Percentiles rank a stretch among this genome's conserved stretches.
Conservation (phyloP, 306 rosid species). For the Rubus idaeus region DNA sequence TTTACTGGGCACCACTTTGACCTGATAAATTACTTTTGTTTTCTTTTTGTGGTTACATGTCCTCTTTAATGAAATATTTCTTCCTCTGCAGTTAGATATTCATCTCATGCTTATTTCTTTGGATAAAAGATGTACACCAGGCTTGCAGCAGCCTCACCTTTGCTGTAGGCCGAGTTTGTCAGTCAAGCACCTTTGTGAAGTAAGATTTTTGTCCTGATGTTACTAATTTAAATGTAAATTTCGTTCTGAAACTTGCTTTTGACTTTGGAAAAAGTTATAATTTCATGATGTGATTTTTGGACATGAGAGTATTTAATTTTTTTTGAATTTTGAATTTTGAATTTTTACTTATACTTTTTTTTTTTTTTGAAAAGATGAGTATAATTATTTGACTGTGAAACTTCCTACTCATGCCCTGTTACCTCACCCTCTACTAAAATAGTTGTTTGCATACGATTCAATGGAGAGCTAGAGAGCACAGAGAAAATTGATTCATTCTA, state of each 20-base stretch:
- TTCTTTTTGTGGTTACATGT: background rate
- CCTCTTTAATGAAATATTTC: constrained; percentile 14
- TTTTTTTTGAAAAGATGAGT: background rate
- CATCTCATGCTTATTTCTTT: constrained; percentile 75
- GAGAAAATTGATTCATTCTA: background rate
- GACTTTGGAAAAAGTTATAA: background rate
- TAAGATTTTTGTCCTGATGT: constrained; percentile 39
- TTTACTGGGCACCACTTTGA: constrained; percentile 12
- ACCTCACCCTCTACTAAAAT: background rate
- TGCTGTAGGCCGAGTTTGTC: constrained; percentile 80
- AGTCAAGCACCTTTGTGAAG: constrained; percentile 68
- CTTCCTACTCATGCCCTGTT: background rate
- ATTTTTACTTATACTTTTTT: too few species aligned
- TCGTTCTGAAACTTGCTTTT: background rate
- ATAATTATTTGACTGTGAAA: background rate
- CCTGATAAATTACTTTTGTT: background rate
- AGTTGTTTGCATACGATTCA: background rate
- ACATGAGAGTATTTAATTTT: background rate
- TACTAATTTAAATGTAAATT: background rate
- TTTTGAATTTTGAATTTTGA: too few species aligned
- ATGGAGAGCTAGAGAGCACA: background rate
- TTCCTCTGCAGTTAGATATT: constrained; percentile 63
- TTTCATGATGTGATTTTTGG: background rate
- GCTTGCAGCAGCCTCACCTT: constrained; percentile 77
- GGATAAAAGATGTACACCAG: constrained; percentile 57